phyloP scores from a whole-genome alignment of 2,329 filamentous ascomycete genomes.

The Leptographium procerum region DNA sequence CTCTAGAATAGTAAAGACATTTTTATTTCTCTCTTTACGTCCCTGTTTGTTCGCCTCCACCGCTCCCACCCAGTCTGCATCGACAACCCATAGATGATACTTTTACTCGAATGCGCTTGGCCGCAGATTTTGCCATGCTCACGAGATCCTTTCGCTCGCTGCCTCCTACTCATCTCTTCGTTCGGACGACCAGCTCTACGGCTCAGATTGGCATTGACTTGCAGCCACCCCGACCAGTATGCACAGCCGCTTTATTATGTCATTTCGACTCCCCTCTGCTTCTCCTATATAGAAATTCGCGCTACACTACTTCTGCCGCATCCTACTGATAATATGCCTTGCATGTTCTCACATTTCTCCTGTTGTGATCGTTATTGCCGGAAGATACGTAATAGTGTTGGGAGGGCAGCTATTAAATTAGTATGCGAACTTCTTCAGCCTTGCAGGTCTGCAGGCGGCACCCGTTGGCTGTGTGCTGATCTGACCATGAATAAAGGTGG shows the following conservation, averaged over 20 bases:
- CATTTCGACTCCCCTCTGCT: no score
- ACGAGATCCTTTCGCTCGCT: no score
- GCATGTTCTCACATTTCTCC: no score
- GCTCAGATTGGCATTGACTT: no score
- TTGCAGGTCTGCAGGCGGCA: slow-evolving; percentile 12
- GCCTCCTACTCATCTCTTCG: no score
- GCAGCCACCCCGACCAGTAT: no score
- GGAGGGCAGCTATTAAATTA: neutral
- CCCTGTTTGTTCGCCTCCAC: neutral
- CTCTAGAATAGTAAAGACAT: neutral
- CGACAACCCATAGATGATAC: neutral
- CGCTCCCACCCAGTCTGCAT: neutral
- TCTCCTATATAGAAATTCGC: no score
- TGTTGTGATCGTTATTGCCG: neutral
- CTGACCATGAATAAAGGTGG: neutral
- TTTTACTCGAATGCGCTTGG: neutral
- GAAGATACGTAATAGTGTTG: neutral
- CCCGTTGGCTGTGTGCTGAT: slow-evolving; percentile 1
- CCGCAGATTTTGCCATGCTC: no score
- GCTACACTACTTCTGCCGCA: no score
- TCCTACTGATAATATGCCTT: no score
- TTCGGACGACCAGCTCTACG: no score
- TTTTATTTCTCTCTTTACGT: neutral
- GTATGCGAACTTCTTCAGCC: slow-evolving; percentile 10
- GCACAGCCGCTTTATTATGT: no score